Percentiles rank a stretch among this genome's conserved stretches.
Evolutionary conservation across 2,329 filamentous ascomycete species (phyloP).

Genomic region (Alternaria sp.): DNA sequence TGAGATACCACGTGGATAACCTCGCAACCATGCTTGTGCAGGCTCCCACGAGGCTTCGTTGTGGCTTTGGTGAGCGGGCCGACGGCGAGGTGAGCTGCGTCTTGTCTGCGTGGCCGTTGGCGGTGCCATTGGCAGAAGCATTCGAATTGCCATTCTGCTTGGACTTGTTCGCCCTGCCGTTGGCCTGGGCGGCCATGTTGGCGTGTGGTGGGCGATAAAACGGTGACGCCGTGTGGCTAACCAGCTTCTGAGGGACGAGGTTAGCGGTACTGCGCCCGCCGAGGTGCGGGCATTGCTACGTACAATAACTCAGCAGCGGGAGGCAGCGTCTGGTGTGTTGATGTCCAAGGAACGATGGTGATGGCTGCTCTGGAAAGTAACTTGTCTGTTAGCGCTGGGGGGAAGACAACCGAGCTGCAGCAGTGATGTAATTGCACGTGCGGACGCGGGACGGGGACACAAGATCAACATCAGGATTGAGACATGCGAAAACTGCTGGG

Average conservation of each 20-base stretch:
- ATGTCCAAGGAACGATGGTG: slow-evolving; percentile 24
- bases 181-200: slow-evolving; percentile 51
- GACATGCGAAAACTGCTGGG: slow-evolving; percentile 1
- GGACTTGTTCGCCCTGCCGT: slow-evolving; percentile 50
- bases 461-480: slow-evolving; percentile 25
- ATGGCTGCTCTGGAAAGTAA: slow-evolving; percentile 15
- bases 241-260: slow-evolving; percentile 8
- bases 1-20: slow-evolving; percentile 83
- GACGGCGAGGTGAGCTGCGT: slow-evolving; percentile 33
- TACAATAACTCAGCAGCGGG: slow-evolving; percentile 12
- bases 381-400: slow-evolving; percentile 26
- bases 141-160: slow-evolving; percentile 41
- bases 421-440: slow-evolving; percentile 45
- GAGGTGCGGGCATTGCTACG: slow-evolving; percentile 1
- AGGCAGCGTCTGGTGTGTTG: slow-evolving; percentile 19
- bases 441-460: slow-evolving; percentile 29
- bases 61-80: slow-evolving; percentile 26
- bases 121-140: slow-evolving; percentile 38
- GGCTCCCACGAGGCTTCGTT: slow-evolving; percentile 36
- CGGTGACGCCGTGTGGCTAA: slow-evolving; percentile 14
- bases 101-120: slow-evolving; percentile 42
- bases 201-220: slow-evolving; percentile 21
- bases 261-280: slow-evolving; percentile 2
- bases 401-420: slow-evolving; percentile 31
- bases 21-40: slow-evolving; percentile 47